Conservation (phyloP, 768 basidiomycete species). For the Xerocomellus dryophilus region DNA sequence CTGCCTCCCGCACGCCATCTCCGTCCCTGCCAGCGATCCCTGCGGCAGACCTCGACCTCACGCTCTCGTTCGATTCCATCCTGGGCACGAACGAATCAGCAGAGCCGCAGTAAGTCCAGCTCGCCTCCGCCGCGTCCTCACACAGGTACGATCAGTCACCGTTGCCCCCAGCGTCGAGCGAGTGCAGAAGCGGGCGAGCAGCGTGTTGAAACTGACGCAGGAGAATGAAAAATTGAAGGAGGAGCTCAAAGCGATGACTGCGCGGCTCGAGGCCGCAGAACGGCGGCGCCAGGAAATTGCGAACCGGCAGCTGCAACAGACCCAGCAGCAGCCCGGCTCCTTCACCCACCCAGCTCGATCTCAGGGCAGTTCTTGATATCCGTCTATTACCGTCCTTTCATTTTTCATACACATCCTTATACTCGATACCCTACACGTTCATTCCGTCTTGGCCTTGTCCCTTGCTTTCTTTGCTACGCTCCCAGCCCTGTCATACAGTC, state of each 20-base stretch:
- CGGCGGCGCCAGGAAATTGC: slow-evolving; percentile 48
- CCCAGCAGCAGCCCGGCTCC: slow-evolving; percentile 11
- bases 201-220: slow-evolving; percentile 70
- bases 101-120: slow-evolving; percentile 47
- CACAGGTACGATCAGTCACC: slow-evolving; percentile 33
- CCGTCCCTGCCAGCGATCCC: slow-evolving; percentile 54
- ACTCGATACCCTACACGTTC: slow-evolving; percentile 28
- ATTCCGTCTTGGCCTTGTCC: slow-evolving; percentile 13
- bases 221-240: slow-evolving; percentile 79
- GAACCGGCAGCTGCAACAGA: slow-evolving; percentile 35
- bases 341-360: slow-evolving; percentile 15
- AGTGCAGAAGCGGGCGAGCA: slow-evolving; percentile 70
- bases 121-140: slow-evolving; percentile 18
- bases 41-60: slow-evolving; percentile 41
- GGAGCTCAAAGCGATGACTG: slow-evolving; percentile 71
- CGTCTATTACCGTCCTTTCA: slow-evolving; percentile 26
- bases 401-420: slow-evolving; percentile 4
- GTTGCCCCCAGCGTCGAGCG: slow-evolving; percentile 30
- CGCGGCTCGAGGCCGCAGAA: slow-evolving; percentile 72
- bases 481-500: background rate
- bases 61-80: slow-evolving; percentile 43
- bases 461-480: slow-evolving; percentile 13
- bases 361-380: slow-evolving; percentile 26
- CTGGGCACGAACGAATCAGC: slow-evolving; percentile 27
- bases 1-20: slow-evolving; percentile 29